Conservation (phyloP, 306 rosid species). For the Bauhinia variegata region DNA sequence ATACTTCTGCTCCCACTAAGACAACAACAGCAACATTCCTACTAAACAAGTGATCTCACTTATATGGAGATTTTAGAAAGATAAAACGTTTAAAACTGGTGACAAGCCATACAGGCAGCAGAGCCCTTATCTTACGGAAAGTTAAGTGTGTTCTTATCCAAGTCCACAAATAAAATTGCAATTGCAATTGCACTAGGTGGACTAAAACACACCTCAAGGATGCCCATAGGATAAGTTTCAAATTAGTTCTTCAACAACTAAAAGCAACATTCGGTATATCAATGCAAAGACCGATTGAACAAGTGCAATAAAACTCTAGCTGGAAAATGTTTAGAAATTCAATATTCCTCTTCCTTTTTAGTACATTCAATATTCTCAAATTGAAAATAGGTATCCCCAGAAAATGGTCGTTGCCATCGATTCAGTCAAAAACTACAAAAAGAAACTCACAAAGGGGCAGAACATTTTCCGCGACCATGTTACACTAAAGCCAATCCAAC, state of each 20-base stretch:
- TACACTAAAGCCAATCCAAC: too few species aligned
- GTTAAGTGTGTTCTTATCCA: too few species aligned
- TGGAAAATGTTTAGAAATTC: neutral
- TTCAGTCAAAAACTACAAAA: too few species aligned
- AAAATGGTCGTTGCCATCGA: too few species aligned
- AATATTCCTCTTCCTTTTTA: neutral
- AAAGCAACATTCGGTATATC: neutral
- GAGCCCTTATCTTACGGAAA: neutral
- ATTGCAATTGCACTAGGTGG: neutral
- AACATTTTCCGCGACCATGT: too few species aligned
- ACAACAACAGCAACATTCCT: neutral
- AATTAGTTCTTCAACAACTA: neutral
- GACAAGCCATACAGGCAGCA: neutral
- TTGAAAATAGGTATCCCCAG: too few species aligned
- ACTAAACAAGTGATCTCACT: neutral
- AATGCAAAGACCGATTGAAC: neutral
- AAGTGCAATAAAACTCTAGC: neutral
- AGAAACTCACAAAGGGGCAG: too few species aligned
- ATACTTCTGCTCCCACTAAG: neutral
- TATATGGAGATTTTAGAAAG: neutral
- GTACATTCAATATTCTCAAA: neutral
- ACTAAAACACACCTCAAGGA: neutral
- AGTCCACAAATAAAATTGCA: neutral
- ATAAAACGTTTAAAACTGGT: neutral
- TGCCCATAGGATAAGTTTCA: neutral